These are phyloP conservation scores for Logfia minima DNA, from an alignment of 129 eudicot genomes.

Conservation along the genomic window DNA sequence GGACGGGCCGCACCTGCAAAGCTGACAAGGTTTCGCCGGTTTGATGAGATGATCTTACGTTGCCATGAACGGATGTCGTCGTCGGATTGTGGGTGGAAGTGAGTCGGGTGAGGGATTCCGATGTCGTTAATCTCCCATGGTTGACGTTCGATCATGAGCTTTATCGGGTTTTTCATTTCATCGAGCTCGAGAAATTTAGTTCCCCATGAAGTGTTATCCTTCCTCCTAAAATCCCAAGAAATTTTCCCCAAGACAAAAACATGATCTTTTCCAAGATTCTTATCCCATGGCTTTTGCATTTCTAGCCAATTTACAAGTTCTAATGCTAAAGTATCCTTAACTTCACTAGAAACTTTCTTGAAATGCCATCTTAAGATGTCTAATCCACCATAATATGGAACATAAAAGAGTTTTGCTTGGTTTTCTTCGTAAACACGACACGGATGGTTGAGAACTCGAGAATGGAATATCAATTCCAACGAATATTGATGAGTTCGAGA, in stretches of 20 bases:
- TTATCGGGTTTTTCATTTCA: constrained; percentile 70
- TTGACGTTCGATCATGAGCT: constrained; percentile 75
- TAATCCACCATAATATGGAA: constrained; percentile 82
- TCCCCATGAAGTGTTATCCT: constrained; percentile 54
- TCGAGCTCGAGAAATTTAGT: constrained; percentile 62
- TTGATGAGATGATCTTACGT: constrained; percentile 44
- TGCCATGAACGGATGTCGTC: constrained; percentile 74
- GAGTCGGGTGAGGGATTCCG: constrained; percentile 84
- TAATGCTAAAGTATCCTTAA: constrained; percentile 54
- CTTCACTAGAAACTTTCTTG: constrained; percentile 57
- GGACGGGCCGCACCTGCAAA: constrained; percentile 82
- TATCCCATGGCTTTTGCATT: constrained; percentile 55
- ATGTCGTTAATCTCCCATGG: constrained; percentile 89
- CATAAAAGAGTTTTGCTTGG: constrained; percentile 72
- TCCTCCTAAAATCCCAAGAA: constrained; percentile 84
- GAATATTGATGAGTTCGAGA: constrained; percentile 80
- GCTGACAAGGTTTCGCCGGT: constrained; percentile 45
- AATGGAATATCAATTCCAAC: constrained; percentile 71
- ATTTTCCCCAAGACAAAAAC: constrained; percentile 76
- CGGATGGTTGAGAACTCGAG: constrained; percentile 67
- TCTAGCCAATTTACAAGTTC: constrained; percentile 74
- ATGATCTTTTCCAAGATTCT: constrained; percentile 68
- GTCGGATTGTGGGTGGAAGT: constrained; percentile 78
- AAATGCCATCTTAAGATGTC: constrained; percentile 88
- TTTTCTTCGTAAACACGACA: constrained; percentile 64